A percentile compares a stretch with the other conserved stretches of the same genome.
These are phyloP conservation scores for Sporodiniella umbellata DNA, from an alignment of 371 early-diverging fungal genomes.

Conservation along the genomic window DNA sequence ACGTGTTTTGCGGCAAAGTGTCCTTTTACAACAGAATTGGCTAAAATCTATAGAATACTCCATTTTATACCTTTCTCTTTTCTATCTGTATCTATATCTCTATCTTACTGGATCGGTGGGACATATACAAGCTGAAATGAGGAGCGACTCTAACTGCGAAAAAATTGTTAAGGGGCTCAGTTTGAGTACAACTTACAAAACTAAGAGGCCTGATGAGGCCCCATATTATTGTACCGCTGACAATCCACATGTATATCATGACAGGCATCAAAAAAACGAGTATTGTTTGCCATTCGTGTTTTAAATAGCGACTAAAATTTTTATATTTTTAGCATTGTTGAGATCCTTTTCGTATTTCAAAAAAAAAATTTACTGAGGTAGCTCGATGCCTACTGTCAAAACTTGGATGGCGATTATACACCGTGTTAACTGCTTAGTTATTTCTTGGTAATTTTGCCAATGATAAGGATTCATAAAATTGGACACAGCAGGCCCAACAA, in stretches of 20 bases:
- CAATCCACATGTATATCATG: conserved; percentile 86
- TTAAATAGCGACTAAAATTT: conserved; percentile 39
- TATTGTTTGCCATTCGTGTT: conserved; percentile 64
- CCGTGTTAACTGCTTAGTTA: conserved; percentile 73
- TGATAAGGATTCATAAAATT: conserved; percentile 61
- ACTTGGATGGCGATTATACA: conserved; percentile 82
- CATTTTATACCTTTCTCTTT: neutral
- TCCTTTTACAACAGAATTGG: conserved; percentile 94
- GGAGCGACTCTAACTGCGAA: conserved; percentile 62
- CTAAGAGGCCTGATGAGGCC: conserved; percentile 55
- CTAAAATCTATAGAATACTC: conserved; percentile 76
- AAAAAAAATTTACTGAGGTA: conserved; percentile 64
- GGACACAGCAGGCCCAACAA: conserved; percentile 73
- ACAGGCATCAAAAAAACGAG: conserved; percentile 78
- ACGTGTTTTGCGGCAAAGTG: conserved; percentile 93
- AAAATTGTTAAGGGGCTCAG: neutral
- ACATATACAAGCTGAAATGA: conserved; percentile 87
- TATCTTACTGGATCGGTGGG: conserved; percentile 96
- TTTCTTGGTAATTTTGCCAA: conserved; percentile 49
- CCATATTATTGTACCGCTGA: conserved; percentile 72
- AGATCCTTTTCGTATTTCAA: neutral
- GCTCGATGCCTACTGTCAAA: conserved; percentile 84
- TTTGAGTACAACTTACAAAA: conserved; percentile 45
- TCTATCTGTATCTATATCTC: neutral
- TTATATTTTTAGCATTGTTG: neutral